Evolutionary conservation across 2,329 filamentous ascomycete genomes (phyloP), one percentile per base, ranked within the genome.

Genomic region (Furcasterigmium furcatum): DNA sequence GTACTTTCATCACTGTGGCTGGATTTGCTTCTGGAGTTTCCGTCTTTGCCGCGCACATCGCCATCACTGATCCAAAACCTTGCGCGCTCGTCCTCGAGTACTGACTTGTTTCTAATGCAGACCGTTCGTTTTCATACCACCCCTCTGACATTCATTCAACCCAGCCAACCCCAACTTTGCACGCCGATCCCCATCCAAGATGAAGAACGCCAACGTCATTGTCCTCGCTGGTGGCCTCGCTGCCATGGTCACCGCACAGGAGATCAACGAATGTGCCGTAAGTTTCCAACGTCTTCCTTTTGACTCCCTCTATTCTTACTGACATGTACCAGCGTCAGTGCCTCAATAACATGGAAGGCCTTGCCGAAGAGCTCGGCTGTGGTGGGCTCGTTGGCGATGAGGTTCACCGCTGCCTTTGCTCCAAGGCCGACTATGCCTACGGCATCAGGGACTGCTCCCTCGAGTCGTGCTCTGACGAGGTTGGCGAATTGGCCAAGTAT

Each of bases 361-460:
- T 73, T 36, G 55, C 59, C 40, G 51, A 55, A n/a, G 58, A 68
- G 43, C 70, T 81, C 29, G 68, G 70, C 48, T 82, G 79, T 64
- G 39, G 34, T 4, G 46, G 49, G 8, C 25, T n/a, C 13, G n/a
- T 19, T 10, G 41, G 41, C 12, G 48, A 55, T 45, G 58, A 56
- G 34, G 72, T 76, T 49, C 29, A 65, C 35, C 54, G 55, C 41
- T 79, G 76, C 61, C 65, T 78, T 13, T 79, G 76, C 66, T 54
- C 57, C 46, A 71, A 73, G 51, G 34, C 50, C 38, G 55, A 75
- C 65, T 79, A 76, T 60, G 54, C 63, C 46, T 76, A 69, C 52
- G 76, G 75, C 43, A 60, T 79, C 48, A 72, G 68, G 47, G 76
- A 79, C 65, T 79, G 76, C 63, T 68, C 74, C 16, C 52, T 55